A percentile compares a stretch with the other conserved stretches of the same genome.
These are phyloP conservation scores for Beauveria pseudobassiana DNA, from an alignment of 2,329 filamentous ascomycete genomes.

Conservation along the genomic window DNA sequence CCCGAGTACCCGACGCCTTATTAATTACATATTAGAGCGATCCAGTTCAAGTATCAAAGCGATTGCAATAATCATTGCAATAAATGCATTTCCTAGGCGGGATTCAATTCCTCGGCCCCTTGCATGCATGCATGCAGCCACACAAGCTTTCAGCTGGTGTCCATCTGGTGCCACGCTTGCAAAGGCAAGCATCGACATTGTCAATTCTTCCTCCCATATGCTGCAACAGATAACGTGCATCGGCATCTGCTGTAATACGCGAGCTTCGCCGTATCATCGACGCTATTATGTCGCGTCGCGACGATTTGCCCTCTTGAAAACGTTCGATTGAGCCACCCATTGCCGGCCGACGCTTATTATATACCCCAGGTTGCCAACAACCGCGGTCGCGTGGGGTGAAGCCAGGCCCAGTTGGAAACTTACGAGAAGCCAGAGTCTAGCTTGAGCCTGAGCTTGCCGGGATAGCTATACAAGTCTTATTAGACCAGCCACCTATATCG, in stretches of 20 bases:
- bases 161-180: no score
- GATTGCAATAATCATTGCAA: no score
- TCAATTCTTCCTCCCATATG: background rate
- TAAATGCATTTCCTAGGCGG: background rate
- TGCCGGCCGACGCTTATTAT: background rate
- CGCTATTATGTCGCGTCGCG: background rate
- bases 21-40: fast-evolving
- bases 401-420: background rate
- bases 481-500: background rate
- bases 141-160: background rate
- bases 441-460: background rate
- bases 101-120: background rate
- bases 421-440: background rate
- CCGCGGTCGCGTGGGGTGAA: background rate
- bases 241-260: background rate
- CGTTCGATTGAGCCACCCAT: background rate
- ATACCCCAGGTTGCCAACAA: background rate
- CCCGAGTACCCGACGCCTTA: background rate
- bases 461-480: no score
- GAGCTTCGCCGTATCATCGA: background rate
- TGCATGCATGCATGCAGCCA: background rate
- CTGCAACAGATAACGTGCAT: background rate
- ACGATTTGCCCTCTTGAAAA: background rate
- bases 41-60: background rate
- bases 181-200: no score